phyloP scores from a whole-genome alignment of 345 rosid species.

The Rubroshorea leprosula region DNA sequence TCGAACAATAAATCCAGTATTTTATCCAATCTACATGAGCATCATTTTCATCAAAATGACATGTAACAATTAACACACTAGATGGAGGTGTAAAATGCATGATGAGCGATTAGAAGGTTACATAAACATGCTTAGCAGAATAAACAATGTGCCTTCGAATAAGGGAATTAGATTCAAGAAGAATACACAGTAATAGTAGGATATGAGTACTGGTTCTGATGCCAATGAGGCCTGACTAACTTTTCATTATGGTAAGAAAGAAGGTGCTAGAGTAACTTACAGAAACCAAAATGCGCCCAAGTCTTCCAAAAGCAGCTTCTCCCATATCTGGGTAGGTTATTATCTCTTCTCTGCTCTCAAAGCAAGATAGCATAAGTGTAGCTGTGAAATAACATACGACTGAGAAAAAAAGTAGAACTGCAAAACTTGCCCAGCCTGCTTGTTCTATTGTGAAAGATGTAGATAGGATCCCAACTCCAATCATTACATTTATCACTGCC shows the following conservation, averaged over 20 bases:
- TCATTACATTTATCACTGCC: slow-evolving; percentile 80
- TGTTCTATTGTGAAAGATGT: slow-evolving; percentile 69
- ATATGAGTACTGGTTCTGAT: no score
- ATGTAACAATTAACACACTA: no score
- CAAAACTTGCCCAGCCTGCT: slow-evolving; percentile 82
- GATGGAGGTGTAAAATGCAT: no score
- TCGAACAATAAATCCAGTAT: neutral
- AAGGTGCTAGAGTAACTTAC: slow-evolving; percentile 37
- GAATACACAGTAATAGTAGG: no score
- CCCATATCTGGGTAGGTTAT: slow-evolving; percentile 84
- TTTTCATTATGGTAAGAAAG: neutral
- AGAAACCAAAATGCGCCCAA: slow-evolving; percentile 70
- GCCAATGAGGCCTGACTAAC: neutral
- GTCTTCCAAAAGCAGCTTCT: slow-evolving; percentile 90
- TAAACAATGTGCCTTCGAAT: neutral
- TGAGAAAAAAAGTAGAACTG: slow-evolving; percentile 48
- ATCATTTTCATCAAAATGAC: neutral
- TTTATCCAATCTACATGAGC: neutral
- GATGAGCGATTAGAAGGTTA: no score
- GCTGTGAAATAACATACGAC: slow-evolving; percentile 81
- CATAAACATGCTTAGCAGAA: slow-evolving; percentile 1
- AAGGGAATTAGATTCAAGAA: no score
- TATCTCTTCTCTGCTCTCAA: slow-evolving; percentile 70
- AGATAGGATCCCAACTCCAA: slow-evolving; percentile 88
- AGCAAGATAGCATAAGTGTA: slow-evolving; percentile 71